Evolutionary conservation across 208 protist genomes (phyloP).

Genomic region (Leishmania mexicana): DNA sequence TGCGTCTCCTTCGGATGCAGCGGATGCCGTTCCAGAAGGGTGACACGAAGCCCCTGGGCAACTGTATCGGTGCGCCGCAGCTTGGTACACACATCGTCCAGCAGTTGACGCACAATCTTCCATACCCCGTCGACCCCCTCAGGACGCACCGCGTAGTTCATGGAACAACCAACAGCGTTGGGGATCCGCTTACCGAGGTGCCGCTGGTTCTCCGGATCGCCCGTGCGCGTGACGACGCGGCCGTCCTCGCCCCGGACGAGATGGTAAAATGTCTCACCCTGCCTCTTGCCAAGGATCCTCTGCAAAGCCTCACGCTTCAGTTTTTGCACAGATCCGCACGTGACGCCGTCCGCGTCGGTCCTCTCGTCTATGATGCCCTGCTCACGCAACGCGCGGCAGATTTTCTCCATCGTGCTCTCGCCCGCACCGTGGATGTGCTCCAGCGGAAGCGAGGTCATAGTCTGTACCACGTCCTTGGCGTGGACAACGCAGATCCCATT

Average conservation of each 20-base stretch:
- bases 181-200: slow-evolving; percentile 60
- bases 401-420: slow-evolving; percentile 55
- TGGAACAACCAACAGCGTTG: slow-evolving; percentile 72
- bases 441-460: slow-evolving; percentile 62
- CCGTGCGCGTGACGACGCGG: slow-evolving; percentile 75
- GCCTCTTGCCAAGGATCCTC: slow-evolving; percentile 55
- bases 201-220: slow-evolving; percentile 70
- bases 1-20: slow-evolving; percentile 71
- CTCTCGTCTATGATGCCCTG: slow-evolving; percentile 18
- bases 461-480: slow-evolving; percentile 40
- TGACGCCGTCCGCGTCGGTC: slow-evolving; percentile 25
- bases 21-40: slow-evolving; percentile 83
- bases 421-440: slow-evolving; percentile 75
- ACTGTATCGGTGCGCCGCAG: slow-evolving; percentile 47
- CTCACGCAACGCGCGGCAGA: slow-evolving; percentile 44
- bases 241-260: slow-evolving; percentile 70
- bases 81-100: slow-evolving; percentile 77
- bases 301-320: slow-evolving; percentile 60
- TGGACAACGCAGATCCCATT: slow-evolving; percentile 60
- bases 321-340: slow-evolving; percentile 68
- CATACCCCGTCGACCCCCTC: slow-evolving; percentile 60
- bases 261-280: slow-evolving; percentile 76
- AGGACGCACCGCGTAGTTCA: slow-evolving; percentile 91
- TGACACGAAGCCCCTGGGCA: slow-evolving; percentile 57
- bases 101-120: slow-evolving; percentile 61